Percentiles rank a stretch among this genome's conserved stretches.
These are phyloP conservation scores for Talaromyces sp. DNA, from an alignment of 2,329 filamentous ascomycete genomes.

Conservation along the genomic window DNA sequence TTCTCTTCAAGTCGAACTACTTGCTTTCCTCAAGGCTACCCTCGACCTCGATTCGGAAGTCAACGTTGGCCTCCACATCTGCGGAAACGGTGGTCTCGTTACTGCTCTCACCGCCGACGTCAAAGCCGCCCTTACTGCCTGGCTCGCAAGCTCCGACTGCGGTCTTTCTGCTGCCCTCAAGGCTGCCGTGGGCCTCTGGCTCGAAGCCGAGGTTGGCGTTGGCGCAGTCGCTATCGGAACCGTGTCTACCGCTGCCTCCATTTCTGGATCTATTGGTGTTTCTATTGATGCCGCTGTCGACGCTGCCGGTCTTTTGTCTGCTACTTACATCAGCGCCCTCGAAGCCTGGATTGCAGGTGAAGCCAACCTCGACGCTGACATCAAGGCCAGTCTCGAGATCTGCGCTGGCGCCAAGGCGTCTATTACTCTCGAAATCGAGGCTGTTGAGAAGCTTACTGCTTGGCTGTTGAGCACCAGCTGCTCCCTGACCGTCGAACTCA, in stretches of 20 bases:
- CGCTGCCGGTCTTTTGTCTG: conserved; percentile 28
- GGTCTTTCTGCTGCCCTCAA: conserved; percentile 29
- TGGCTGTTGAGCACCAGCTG: conserved; percentile 34
- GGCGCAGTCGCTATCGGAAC: conserved; percentile 30
- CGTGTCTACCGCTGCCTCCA: conserved; percentile 29
- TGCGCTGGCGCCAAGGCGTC: conserved; percentile 31
- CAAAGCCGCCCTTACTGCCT: conserved; percentile 31
- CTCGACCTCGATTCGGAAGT: conserved; percentile 28
- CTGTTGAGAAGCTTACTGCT: conserved; percentile 30
- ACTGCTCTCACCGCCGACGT: conserved; percentile 31
- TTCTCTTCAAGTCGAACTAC: conserved; percentile 29
- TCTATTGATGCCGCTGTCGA: conserved; percentile 31
- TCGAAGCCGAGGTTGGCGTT: conserved; percentile 27
- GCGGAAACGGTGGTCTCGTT: conserved; percentile 34
- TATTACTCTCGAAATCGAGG: conserved; percentile 26
- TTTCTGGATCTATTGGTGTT: conserved; percentile 33
- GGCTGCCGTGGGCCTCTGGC: conserved; percentile 31
- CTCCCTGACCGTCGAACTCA: conserved; percentile 35
- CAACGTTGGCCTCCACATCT: conserved; percentile 33
- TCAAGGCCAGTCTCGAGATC: conserved; percentile 29
- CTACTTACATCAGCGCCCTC: conserved; percentile 31
- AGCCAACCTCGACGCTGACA: conserved; percentile 27
- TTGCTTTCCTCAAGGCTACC: conserved; percentile 27
- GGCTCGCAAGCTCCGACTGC: conserved; percentile 29
- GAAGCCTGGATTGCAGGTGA: conserved; percentile 28